Percentiles rank a stretch among this genome's conserved stretches.
phyloP scores from a whole-genome alignment of 768 basidiomycete genomes.

The Tulasnella sp. region DNA sequence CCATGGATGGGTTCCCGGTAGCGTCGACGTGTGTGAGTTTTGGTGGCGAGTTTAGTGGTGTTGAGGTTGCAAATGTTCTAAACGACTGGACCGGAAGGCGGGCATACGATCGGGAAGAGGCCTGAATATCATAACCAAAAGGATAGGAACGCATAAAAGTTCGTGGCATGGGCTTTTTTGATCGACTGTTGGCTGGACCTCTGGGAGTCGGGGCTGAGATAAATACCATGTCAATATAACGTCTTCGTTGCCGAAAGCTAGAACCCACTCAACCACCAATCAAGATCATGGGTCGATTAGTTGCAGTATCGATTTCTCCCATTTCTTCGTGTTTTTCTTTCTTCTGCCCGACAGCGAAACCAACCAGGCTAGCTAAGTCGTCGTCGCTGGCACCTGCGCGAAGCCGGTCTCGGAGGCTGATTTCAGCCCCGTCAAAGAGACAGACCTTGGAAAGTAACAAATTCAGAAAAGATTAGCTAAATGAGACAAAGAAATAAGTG shows the following conservation, averaged over 20 bases:
- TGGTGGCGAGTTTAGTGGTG: not conserved
- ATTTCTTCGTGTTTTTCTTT: conserved; percentile 80
- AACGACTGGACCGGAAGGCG: not conserved
- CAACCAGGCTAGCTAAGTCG: conserved; percentile 57
- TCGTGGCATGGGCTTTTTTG: not conserved
- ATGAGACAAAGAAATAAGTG: not conserved
- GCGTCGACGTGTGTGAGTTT: conserved; percentile 69
- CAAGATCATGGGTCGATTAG: conserved; percentile 84
- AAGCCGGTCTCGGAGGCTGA: conserved; percentile 73
- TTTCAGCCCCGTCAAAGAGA: conserved; percentile 77
- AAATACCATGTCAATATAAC: not conserved
- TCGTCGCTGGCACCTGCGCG: conserved; percentile 61
- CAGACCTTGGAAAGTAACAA: conserved; percentile 57
- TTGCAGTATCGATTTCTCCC: conserved; percentile 70
- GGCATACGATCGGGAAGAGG: not conserved
- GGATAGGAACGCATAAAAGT: not conserved
- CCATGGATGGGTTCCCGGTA: conserved; percentile 72
- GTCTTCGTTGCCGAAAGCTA: conserved; percentile 25
- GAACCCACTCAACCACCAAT: conserved; percentile 68
- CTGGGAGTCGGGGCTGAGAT: not conserved
- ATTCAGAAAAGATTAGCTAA: not conserved
- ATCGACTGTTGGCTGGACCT: not conserved
- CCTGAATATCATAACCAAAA: not conserved
- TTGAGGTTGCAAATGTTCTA: not conserved
- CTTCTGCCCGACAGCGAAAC: conserved; percentile 63